These are phyloP conservation scores for Lasiosphaeria miniovina DNA, from an alignment of 495 filamentous ascomycete genomes.

Conservation along the genomic window DNA sequence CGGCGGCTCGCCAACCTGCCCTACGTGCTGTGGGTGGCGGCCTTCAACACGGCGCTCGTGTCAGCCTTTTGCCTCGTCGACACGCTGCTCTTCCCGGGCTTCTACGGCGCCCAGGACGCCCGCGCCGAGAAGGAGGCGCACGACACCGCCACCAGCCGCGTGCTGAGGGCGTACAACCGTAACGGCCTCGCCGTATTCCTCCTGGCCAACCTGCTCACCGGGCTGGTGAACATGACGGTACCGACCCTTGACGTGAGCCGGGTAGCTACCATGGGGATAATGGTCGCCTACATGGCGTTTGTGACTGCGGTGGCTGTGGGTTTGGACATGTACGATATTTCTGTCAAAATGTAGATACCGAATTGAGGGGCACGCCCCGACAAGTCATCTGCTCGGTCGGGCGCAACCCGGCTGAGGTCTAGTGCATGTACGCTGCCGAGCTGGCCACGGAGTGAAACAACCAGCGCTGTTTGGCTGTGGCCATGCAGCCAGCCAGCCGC, in stretches of 20 bases:
- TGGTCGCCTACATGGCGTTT: slow-evolving; percentile 66
- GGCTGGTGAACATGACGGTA: slow-evolving; percentile 79
- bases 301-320: slow-evolving; percentile 65
- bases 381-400: neutral
- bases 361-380: neutral
- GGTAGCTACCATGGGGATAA: slow-evolving; percentile 63
- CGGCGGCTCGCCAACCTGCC: slow-evolving; percentile 89
- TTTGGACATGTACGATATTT: slow-evolving; percentile 69
- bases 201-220: slow-evolving; percentile 84
- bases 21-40: slow-evolving; percentile 85
- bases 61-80: slow-evolving; percentile 75
- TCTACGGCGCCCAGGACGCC: slow-evolving; percentile 53
- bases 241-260: slow-evolving; percentile 70
- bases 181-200: slow-evolving; percentile 88
- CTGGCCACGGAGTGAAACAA: neutral
- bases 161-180: slow-evolving; percentile 79
- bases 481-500: too few relatives aligned
- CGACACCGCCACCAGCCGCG: slow-evolving; percentile 65
- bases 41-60: slow-evolving; percentile 82
- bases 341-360: slow-evolving; percentile 62
- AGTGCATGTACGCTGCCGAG: neutral
- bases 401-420: neutral
- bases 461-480: neutral
- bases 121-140: slow-evolving; percentile 57
- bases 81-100: slow-evolving; percentile 67